Evolutionary conservation across 257 asterid genomes (phyloP).

Genomic region (Solanum virginianum): DNA sequence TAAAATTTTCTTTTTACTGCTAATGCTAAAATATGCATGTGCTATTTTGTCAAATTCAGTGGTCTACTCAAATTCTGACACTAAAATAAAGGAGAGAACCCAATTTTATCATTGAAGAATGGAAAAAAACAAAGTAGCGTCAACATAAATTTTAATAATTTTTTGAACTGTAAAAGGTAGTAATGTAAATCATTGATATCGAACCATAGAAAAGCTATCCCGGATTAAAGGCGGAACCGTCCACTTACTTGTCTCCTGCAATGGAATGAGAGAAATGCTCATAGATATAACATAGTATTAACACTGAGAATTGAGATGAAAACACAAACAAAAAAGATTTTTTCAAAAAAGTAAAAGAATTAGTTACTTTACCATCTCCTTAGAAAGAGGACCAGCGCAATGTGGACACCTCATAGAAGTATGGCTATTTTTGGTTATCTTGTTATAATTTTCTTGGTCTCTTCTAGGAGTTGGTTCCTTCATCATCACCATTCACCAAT

Average conservation of each 20-base stretch:
- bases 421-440: background rate
- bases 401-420: slow-evolving; percentile 41
- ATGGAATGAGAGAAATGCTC: background rate
- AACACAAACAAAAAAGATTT: background rate
- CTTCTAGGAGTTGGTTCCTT: background rate
- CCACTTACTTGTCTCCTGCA: slow-evolving; percentile 82
- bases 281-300: background rate
- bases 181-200: background rate
- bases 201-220: slow-evolving; percentile 88
- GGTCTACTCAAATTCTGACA: background rate
- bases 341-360: background rate
- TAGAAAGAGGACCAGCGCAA: slow-evolving; percentile 80
- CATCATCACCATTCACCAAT: background rate
- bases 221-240: slow-evolving; percentile 67
- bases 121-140: background rate
- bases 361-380: slow-evolving; percentile 39
- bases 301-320: background rate
- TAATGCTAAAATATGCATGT: background rate
- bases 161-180: background rate
- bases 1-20: background rate
- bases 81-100: background rate
- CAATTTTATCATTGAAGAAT: background rate
- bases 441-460: background rate
- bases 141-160: background rate
- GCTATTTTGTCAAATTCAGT: background rate